Evolutionary conservation across 1,284 basidiomycete species (phyloP).

Genomic region (Schizophyllum commune): DNA sequence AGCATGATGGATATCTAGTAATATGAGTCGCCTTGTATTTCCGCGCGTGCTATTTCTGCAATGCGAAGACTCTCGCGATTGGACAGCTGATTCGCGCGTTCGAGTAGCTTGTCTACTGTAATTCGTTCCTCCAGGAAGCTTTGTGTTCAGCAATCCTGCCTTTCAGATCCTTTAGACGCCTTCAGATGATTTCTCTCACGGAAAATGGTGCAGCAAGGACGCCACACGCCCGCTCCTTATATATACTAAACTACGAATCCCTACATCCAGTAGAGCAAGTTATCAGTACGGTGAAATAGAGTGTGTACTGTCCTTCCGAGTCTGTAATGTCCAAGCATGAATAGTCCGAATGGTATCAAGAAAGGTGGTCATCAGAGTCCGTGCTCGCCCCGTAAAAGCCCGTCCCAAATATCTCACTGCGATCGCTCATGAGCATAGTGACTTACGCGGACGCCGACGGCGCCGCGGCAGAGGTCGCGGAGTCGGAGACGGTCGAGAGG

Average conservation of each 20-base stretch:
- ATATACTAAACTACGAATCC: background rate
- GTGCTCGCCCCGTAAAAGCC: background rate
- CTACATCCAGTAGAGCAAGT: background rate
- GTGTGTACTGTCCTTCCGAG: background rate
- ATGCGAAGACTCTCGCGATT: no score
- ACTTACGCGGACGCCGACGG: conserved; percentile 1
- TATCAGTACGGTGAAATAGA: background rate
- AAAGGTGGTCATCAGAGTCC: background rate
- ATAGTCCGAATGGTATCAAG: background rate
- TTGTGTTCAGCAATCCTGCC: background rate
- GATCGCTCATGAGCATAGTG: background rate
- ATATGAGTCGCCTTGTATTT: no score
- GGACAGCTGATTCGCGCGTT: background rate
- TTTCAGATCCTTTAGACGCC: background rate
- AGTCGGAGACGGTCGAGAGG: conserved; percentile 4
- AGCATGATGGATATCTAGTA: no score
- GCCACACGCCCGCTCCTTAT: background rate
- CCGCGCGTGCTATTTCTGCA: no score
- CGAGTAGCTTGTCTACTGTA: background rate
- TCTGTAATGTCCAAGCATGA: background rate
- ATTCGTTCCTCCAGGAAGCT: background rate
- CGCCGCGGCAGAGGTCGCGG: background rate
- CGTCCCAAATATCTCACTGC: background rate
- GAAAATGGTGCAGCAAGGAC: background rate
- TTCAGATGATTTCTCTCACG: no score